phyloP scores from a whole-genome alignment of 2,329 filamentous ascomycete genomes.

The Xylaria sp. region DNA sequence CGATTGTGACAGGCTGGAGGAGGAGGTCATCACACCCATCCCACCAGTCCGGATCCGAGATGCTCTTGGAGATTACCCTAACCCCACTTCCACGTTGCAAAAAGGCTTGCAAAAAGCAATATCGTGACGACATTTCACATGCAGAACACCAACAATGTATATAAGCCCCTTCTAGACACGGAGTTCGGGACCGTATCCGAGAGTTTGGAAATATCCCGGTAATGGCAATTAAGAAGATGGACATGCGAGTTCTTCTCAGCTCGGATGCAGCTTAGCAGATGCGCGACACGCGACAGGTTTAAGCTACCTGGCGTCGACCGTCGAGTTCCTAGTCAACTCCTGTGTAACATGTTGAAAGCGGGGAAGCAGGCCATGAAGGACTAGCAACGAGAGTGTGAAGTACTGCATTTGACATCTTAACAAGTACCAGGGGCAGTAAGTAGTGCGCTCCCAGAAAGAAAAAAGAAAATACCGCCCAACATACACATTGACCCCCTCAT shows the following conservation, averaged over 20 bases:
- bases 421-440: too few relatives aligned
- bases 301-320: too few relatives aligned
- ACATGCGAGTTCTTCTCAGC: neutral
- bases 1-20: neutral
- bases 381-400: too few relatives aligned
- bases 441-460: too few relatives aligned
- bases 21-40: neutral
- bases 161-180: neutral
- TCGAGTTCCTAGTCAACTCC: too few relatives aligned
- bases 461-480: too few relatives aligned
- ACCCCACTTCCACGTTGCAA: conserved; percentile 5
- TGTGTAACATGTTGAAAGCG: too few relatives aligned
- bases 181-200: neutral
- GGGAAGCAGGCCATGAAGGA: too few relatives aligned
- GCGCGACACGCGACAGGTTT: neutral
- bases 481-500: neutral
- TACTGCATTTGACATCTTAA: too few relatives aligned
- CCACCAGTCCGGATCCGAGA: neutral
- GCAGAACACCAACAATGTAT: neutral
- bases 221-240: neutral
- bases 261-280: neutral
- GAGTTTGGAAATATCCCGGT: neutral
- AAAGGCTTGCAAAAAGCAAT: neutral
- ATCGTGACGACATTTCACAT: conserved; percentile 12
- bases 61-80: neutral